Evolutionary conservation across 2,329 filamentous ascomycete species (phyloP), one percentile per base, ranked within the genome.

Genomic region (Trichoderma pleuroti): DNA sequence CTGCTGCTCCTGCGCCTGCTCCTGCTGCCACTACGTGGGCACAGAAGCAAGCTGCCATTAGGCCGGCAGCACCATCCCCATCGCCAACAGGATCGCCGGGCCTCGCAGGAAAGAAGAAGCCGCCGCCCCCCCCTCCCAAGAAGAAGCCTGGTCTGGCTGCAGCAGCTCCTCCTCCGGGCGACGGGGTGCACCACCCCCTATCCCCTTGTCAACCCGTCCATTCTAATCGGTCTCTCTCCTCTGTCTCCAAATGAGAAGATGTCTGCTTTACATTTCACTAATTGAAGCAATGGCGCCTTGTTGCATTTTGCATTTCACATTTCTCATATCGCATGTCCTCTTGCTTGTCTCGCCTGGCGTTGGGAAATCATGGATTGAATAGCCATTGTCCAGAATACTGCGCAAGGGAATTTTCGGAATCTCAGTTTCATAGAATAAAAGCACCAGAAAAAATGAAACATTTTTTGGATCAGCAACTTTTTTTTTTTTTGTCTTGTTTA

Each of bases 31-130:
- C 90, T 3, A 87, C 88, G 0, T 90, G 87, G 83, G 86, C 87
- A 3, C 87, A 92, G 80, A 89, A 90, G 68, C 88, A 91, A 77
- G 84, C 87, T 3, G 88, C 90, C 1, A 75, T 92, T 14, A 85
- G 84, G 70, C 91, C 91, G 1, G 89, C 88, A 1, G 83, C 85
- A 28, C 10, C 78, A 57, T 52, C 46, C 11, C 30, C 66, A 39
- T 46, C 60, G 2, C 60, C 32, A n/a, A 24, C 46, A 52, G 59
- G 36, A 9, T 10, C 28, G 4, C 18, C 46, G 21, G 42, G 42
- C 10, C 52, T 79, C 2, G 75, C 78, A 14, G 81, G 76, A 3
- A 88, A 87, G 79, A 88, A 88, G 80, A 88, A 86, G 76, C 83
- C 84, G 11, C 84, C 83, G 5, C 84, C 86, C 49, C 82, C 84